A percentile compares a stretch with the other conserved stretches of the same genome.
These are phyloP conservation scores for Fermentozyma sake DNA, from an alignment of 1,139 yeast genomes.

Conservation along the genomic window DNA sequence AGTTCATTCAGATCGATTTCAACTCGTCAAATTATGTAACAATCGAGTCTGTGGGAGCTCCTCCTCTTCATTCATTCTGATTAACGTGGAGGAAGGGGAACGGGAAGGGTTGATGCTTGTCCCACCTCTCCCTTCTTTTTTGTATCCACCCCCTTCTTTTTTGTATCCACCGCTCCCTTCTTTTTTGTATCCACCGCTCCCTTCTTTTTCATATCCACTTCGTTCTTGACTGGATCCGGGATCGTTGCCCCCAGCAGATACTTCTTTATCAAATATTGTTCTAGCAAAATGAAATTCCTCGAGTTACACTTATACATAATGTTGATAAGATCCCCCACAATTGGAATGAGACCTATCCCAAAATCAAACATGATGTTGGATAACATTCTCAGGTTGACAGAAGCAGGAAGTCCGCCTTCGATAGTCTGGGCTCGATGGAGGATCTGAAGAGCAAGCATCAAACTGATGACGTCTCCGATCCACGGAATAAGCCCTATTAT, in stretches of 20 bases:
- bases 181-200: not conserved
- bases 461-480: slow-evolving; percentile 53
- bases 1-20: no score
- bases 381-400: slow-evolving; percentile 48
- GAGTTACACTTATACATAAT: slow-evolving; percentile 73
- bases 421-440: slow-evolving; percentile 49
- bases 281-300: slow-evolving; percentile 63
- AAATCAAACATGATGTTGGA: slow-evolving; percentile 63
- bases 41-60: no score
- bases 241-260: slow-evolving; percentile 11
- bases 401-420: slow-evolving; percentile 62
- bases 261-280: slow-evolving; percentile 49
- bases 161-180: no score
- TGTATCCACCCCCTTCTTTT: no score
- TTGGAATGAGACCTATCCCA: slow-evolving; percentile 64
- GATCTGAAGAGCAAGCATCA: slow-evolving; percentile 46
- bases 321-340: slow-evolving; percentile 66
- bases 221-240: not conserved
- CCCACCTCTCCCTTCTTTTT: no score
- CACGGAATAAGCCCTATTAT: slow-evolving; percentile 66
- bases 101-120: no score
- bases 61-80: no score
- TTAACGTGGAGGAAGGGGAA: no score
- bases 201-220: not conserved
- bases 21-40: no score